Evolutionary conservation across 164 flowering plant genomes (phyloP), one percentile per base, ranked within the genome.

Genomic region (Piper longum): DNA sequence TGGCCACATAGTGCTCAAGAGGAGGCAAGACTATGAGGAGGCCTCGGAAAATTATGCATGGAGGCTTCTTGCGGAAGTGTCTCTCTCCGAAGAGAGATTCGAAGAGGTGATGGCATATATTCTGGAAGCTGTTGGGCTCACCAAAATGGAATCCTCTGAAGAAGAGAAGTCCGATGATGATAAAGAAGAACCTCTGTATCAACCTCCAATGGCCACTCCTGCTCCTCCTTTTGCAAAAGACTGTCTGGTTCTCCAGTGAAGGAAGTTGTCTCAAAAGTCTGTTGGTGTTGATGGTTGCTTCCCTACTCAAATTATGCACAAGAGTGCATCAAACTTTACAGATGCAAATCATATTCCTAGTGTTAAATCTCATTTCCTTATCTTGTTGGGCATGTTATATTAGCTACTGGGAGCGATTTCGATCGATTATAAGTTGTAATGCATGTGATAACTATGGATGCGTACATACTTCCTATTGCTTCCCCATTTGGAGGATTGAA

Each of bases 1-100:
- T 66, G 97, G 95, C 12, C 97, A 90, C 65, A 86, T 90, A 70
- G 97, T 90, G 65, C 72, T 90, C 66, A 90, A 90, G 76, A 79
- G 86, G 73, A 83, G 64, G 73, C 64, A 81, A 61, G 90, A 88
- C 55, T 90, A 76, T 39, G 83, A 84, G 41, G 83, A 75, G 60
- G 95, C 92, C 18, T 76, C 87, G 3, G 85, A 87, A 77, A 83
- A 70, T 45, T 73, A 81, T 71, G 92, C 86, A 2, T 83, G 88
- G 82, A 80, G 80, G 66, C 87, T 90, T 26, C 89, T 90, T 16
- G 85, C 89, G 6, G 97, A 85, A 79, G 95, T 85, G 54, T 90
- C 97, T 54, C 80, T 90, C 14, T 81, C 90, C 4, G 82, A 84
- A 64, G 84, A 78, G 69, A 83, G 88, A 70, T 83, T 90, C 65